Evolutionary conservation across 2,329 filamentous ascomycete species (phyloP).

Genomic region (Intubia oerlemansii): DNA sequence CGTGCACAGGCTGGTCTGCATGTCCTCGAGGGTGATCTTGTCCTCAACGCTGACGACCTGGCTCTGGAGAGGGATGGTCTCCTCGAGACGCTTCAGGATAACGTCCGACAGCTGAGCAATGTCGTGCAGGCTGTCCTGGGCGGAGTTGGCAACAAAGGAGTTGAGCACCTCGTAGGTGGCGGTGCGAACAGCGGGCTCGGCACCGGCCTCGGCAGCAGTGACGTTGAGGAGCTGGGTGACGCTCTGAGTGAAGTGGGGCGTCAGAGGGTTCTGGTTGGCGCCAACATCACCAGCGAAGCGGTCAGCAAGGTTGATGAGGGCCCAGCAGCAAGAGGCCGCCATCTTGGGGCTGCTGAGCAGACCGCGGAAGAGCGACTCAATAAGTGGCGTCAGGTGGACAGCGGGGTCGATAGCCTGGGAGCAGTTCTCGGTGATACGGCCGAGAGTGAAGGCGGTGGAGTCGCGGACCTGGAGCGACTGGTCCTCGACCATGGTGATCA

Average conservation of each 20-base stretch:
- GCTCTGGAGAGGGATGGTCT: constrained; percentile 69
- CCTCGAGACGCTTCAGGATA: constrained; percentile 75
- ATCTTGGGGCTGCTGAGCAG: constrained; percentile 87
- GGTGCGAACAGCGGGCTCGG: constrained; percentile 76
- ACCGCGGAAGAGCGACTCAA: constrained; percentile 74
- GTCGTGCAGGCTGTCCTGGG: constrained; percentile 61
- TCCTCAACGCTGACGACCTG: constrained; percentile 97
- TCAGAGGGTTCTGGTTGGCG: constrained; percentile 58
- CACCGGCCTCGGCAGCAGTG: constrained; percentile 46
- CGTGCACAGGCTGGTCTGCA: constrained; percentile 87
- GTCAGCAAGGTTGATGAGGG: constrained; percentile 93
- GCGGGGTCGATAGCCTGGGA: constrained; percentile 77
- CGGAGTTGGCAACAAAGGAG: constrained; percentile 79
- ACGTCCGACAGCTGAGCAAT: constrained; percentile 72
- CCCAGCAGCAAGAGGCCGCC: constrained; percentile 97
- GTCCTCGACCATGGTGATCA: constrained; percentile 87
- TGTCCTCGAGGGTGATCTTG: constrained; percentile 85
- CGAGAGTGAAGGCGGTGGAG: constrained; percentile 86
- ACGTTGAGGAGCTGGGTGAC: constrained; percentile 68
- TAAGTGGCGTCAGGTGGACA: constrained; percentile 64
- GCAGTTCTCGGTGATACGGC: constrained; percentile 86
- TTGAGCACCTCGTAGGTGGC: constrained; percentile 95
- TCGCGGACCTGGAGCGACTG: constrained; percentile 77
- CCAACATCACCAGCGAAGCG: constrained; percentile 78
- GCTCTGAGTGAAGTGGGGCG: constrained; percentile 82